Evolutionary conservation across 2,329 filamentous ascomycete species (phyloP).

Genomic region (Penicillium sp.): DNA sequence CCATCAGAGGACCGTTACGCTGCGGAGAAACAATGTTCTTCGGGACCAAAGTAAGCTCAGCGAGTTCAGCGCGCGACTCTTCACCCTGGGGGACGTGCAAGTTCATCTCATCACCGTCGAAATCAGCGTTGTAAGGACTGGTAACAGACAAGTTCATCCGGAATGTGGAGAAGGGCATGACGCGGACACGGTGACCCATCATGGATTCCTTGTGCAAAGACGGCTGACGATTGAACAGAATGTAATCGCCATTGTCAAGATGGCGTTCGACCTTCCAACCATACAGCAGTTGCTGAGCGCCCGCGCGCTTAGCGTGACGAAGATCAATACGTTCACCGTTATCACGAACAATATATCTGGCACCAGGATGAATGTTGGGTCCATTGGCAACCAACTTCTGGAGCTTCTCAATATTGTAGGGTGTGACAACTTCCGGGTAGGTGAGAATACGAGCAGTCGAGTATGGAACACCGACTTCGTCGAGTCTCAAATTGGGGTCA

Average conservation of each 20-base stretch:
- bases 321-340: constrained; percentile 94
- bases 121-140: constrained; percentile 99
- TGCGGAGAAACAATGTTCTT: constrained; percentile 98
- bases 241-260: constrained; percentile 91
- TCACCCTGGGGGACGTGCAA: constrained; percentile 98
- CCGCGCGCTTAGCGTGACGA: constrained; percentile 84
- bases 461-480: constrained; percentile 94
- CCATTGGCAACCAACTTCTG: constrained; percentile 88
- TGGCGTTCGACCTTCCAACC: constrained; percentile 99
- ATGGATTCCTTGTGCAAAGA: constrained; percentile 99
- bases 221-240: constrained; percentile 99
- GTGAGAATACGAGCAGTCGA: constrained; percentile 91
- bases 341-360: constrained; percentile 91
- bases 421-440: constrained; percentile 95
- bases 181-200: constrained; percentile 97
- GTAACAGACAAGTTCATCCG: constrained; percentile 96
- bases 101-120: constrained; percentile 99
- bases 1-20: constrained; percentile 95
- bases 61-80: constrained; percentile 92
- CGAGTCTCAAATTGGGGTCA: constrained; percentile 91
- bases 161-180: constrained; percentile 99
- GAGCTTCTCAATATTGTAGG: constrained; percentile 93
- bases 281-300: constrained; percentile 78
- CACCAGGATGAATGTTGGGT: constrained; percentile 90
- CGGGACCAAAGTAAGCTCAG: constrained; percentile 94